phyloP scores from a whole-genome alignment of 208 protist genomes.

The Acanthamoeba sp. region DNA sequence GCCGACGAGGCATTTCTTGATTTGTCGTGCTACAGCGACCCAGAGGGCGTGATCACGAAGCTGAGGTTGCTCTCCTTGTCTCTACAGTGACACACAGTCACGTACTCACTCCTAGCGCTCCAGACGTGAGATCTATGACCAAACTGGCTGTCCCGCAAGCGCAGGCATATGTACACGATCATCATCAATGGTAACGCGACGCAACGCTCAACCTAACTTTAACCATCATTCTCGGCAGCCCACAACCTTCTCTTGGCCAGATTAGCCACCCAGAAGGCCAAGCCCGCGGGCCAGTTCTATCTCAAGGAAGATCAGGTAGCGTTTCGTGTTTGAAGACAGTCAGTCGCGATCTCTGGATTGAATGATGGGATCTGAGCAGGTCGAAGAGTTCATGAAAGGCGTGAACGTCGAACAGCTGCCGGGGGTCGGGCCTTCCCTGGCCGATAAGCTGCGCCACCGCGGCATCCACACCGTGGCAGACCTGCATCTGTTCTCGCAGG shows the following conservation, averaged over 20 bases:
- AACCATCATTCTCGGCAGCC: not conserved
- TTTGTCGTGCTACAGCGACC: conserved; percentile 8
- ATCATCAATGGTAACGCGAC: too few species aligned
- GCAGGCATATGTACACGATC: conserved; percentile 61
- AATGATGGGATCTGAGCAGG: not conserved
- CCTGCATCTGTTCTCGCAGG: not conserved
- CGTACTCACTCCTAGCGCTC: not conserved
- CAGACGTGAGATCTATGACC: conserved; percentile 51
- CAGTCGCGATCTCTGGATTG: not conserved
- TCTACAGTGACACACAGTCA: not conserved
- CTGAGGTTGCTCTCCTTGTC: not conserved
- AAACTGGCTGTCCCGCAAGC: conserved; percentile 60
- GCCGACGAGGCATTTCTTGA: conserved; percentile 68
- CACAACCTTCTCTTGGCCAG: conserved; percentile 59
- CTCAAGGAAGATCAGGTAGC: conserved; percentile 1
- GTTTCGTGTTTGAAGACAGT: not conserved
- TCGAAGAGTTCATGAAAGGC: conserved; percentile 27
- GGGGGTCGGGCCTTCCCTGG: conserved; percentile 32
- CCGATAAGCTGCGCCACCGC: conserved; percentile 28
- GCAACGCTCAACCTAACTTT: not conserved
- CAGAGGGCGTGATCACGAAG: not conserved
- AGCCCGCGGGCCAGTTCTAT: conserved; percentile 58
- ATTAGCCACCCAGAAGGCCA: conserved; percentile 60
- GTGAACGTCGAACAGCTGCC: conserved; percentile 44
- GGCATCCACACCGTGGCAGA: conserved; percentile 1